phyloP scores from a whole-genome alignment of 2,329 filamentous ascomycete species.

The Cytospora chrysosperma region DNA sequence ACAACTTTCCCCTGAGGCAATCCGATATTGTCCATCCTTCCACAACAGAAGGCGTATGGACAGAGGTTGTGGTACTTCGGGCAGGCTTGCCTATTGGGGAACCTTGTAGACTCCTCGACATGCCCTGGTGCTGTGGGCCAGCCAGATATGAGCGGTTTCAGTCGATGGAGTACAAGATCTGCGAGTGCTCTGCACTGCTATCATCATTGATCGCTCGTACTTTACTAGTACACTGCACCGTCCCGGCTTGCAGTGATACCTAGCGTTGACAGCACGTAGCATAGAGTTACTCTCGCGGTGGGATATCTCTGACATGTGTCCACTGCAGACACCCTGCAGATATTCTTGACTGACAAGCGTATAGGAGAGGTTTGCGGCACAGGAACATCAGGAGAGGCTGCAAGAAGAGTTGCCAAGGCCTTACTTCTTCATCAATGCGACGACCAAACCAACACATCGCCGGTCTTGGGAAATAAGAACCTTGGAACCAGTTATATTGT shows the following conservation, averaged over 20 bases:
- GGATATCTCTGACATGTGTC: not conserved
- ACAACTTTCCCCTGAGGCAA: not conserved
- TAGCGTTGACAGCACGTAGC: slow-evolving; percentile 12
- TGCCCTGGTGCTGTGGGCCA: not conserved
- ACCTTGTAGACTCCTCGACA: not conserved
- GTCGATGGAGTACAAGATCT: not conserved
- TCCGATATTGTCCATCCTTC: not conserved
- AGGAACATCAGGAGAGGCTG: not conserved
- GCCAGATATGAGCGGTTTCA: slow-evolving; percentile 1
- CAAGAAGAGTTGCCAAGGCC: not conserved
- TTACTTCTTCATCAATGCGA: not conserved
- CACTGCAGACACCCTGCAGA: not conserved
- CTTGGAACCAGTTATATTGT: not conserved
- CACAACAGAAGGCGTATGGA: not conserved
- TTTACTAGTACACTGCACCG: not conserved
- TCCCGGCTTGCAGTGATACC: not conserved
- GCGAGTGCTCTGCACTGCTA: not conserved
- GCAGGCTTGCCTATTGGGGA: slow-evolving; percentile 6
- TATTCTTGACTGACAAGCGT: not conserved
- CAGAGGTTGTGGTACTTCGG: not conserved
- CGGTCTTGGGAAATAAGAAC: not conserved
- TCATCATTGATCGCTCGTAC: not conserved
- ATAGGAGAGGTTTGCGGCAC: not conserved
- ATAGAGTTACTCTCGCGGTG: not conserved
- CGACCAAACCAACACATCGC: not conserved